Base-by-base conservation (phyloP, 345 rosid genomes). In the Euphorbia pulcherrima region DNA sequence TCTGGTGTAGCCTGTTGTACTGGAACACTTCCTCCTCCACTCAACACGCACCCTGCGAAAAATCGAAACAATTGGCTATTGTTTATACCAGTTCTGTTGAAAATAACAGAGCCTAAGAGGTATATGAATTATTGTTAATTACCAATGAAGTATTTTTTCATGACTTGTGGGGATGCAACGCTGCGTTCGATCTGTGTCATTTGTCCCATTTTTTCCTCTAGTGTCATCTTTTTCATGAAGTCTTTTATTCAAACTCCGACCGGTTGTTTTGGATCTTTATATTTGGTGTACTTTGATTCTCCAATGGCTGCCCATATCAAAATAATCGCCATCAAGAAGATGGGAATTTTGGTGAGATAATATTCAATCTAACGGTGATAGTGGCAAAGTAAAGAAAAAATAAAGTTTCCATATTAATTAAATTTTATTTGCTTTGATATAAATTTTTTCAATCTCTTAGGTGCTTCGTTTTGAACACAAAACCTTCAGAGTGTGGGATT, bases 1-100 rank as follows among this genome's bases (percentile, higher is more conserved):
- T 89, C 78, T 40, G 92, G 82, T 29, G 86, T 71, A 11, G 97
- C 96, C 70, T 83, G 78, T 27, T 72, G 17, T 2, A 78, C 63
- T 27, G 97, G 97, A 12, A 78, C 92, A 67, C 94, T 88, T 60
- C 97, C 97, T 75, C 97, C 97, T 56, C 94, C 97, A 52, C 97
- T 92, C 80, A 92, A 69, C 47, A 92, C 88, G 78, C 97, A 89
- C 74, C 97, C 97, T 90, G 61, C 68, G 39, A 46, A 10, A 46
- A 14, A 20, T 16, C 11, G 12, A 39, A 39, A 9, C n/a, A n/a
- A n/a, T n/a, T n/a, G n/a, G n/a, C n/a, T n/a, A n/a, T n/a, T n/a
- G n/a, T n/a, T n/a, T n/a, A n/a, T n/a, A n/a, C n/a, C n/a, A n/a
- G n/a, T n/a, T n/a, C n/a, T n/a, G n/a, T n/a, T n/a, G n/a, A n/a